Percentiles rank a stretch among this genome's conserved stretches.
These are phyloP conservation scores for Beauveria sp. DNA, from an alignment of 2,329 filamentous ascomycete genomes.

Conservation along the genomic window DNA sequence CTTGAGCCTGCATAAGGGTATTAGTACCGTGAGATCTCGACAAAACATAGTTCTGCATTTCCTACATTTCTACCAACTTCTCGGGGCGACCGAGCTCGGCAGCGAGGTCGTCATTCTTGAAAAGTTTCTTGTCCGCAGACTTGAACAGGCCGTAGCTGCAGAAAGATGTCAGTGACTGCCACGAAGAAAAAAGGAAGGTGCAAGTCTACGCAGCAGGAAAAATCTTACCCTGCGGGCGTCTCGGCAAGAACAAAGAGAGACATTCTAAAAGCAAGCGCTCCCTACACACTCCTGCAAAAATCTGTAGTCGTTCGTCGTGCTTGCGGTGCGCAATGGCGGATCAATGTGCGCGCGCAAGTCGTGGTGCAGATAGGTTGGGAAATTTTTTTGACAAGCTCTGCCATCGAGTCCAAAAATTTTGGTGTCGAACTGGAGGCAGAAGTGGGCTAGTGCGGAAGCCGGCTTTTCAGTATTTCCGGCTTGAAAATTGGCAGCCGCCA, in stretches of 20 bases:
- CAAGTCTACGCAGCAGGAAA: constrained; percentile 6
- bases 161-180: constrained; percentile 23
- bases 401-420: constrained; percentile 27
- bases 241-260: constrained; percentile 89
- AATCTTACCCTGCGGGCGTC: constrained; percentile 70
- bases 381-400: constrained; percentile 34
- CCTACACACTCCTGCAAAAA: constrained; percentile 24
- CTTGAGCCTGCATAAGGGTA: constrained; percentile 57
- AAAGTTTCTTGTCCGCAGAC: constrained; percentile 95
- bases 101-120: constrained; percentile 77
- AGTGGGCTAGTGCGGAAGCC: constrained; percentile 10
- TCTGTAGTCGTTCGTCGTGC: constrained; percentile 26
- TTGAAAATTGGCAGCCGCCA: not conserved
- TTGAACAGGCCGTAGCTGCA: constrained; percentile 94
- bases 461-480: constrained; percentile 9
- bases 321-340: constrained; percentile 29
- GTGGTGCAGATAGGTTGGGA: constrained; percentile 24
- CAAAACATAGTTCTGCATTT: constrained; percentile 18
- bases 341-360: constrained; percentile 29
- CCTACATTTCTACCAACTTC: constrained; percentile 79
- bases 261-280: constrained; percentile 47
- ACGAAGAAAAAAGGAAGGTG: not conserved
- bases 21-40: constrained; percentile 10
- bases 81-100: constrained; percentile 72
- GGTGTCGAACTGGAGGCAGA: constrained; percentile 7